Evolutionary conservation across 2,329 filamentous ascomycete species (phyloP).

Genomic region (Didymella arachidicola): DNA sequence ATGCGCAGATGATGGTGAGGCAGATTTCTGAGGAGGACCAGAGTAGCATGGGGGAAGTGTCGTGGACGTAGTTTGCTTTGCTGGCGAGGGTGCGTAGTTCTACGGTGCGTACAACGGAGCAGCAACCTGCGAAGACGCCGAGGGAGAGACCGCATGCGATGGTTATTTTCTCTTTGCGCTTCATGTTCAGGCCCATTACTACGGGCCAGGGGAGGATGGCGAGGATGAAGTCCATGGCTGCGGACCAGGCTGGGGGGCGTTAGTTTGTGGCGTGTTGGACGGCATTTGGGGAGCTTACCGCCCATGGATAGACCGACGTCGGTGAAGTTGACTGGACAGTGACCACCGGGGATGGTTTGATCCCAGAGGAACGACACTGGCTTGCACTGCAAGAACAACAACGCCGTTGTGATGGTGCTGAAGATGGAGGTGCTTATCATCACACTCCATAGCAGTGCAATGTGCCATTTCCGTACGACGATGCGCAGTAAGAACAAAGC

Average conservation of each 20-base stretch:
- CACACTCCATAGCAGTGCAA: slow-evolving; percentile 42
- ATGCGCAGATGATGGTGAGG: slow-evolving; percentile 60
- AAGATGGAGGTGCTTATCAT: slow-evolving; percentile 38
- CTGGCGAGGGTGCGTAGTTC: slow-evolving; percentile 40
- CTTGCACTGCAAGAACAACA: slow-evolving; percentile 41
- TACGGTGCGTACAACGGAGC: slow-evolving; percentile 42
- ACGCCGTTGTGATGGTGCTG: slow-evolving; percentile 36
- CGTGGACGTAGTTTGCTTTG: slow-evolving; percentile 43
- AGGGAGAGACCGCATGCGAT: slow-evolving; percentile 42
- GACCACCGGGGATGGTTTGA: slow-evolving; percentile 31
- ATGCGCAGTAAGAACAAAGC: slow-evolving; percentile 45
- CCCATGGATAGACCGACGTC: slow-evolving; percentile 40
- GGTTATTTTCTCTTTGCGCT: slow-evolving; percentile 46
- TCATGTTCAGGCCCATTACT: slow-evolving; percentile 47
- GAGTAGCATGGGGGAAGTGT: slow-evolving; percentile 42
- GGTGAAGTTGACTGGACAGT: slow-evolving; percentile 42
- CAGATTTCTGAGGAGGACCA: slow-evolving; percentile 52
- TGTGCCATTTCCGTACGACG: slow-evolving; percentile 40
- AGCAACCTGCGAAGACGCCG: slow-evolving; percentile 45
- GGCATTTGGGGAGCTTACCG: slow-evolving; percentile 15
- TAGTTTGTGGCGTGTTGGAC: slow-evolving; percentile 5
- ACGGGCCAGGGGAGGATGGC: slow-evolving; percentile 48
- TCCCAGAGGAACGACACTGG: slow-evolving; percentile 42
- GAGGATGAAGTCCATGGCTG: slow-evolving; percentile 46
- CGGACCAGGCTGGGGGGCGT: slow-evolving; percentile 38